A percentile compares a stretch with the other conserved stretches of the same genome.
Conservation (phyloP, 2,329 filamentous ascomycete genomes). For the Calonectria hongkongensis region DNA sequence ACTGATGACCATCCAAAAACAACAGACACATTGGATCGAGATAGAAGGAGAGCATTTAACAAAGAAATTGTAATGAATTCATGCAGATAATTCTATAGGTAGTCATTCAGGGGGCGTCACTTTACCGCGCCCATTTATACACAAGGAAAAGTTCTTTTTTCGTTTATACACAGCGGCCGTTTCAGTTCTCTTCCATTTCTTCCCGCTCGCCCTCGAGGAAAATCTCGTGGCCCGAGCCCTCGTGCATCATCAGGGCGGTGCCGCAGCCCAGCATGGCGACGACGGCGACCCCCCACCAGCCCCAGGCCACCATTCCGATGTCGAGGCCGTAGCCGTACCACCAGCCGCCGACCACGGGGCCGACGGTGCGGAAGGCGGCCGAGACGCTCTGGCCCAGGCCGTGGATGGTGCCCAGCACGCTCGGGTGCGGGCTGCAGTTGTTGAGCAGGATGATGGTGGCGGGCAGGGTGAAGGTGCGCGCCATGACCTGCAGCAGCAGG, state of each 20-base stretch:
- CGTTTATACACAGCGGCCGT: slow-evolving; percentile 21
- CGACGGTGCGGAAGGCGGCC: slow-evolving; percentile 69
- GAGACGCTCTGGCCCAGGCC: slow-evolving; percentile 72
- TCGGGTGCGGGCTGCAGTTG: slow-evolving; percentile 76
- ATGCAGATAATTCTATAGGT: slow-evolving; percentile 5
- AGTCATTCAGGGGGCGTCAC: neutral
- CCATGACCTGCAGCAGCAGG: slow-evolving; percentile 81
- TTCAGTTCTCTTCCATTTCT: slow-evolving; percentile 43
- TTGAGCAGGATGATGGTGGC: slow-evolving; percentile 77
- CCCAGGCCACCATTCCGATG: slow-evolving; percentile 66
- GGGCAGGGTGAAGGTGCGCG: slow-evolving; percentile 80
- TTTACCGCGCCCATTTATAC: slow-evolving; percentile 16
- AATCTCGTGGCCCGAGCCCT: slow-evolving; percentile 79
- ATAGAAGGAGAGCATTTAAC: neutral
- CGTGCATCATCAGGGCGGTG: slow-evolving; percentile 76
- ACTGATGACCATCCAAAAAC: neutral
- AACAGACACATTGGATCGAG: neutral
- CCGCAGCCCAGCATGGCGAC: slow-evolving; percentile 75
- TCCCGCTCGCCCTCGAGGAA: slow-evolving; percentile 69
- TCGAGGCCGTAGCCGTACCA: slow-evolving; percentile 68
- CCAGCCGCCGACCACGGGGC: slow-evolving; percentile 70
- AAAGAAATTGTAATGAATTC: slow-evolving; percentile 6
- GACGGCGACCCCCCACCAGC: slow-evolving; percentile 69
- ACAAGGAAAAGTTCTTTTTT: slow-evolving; percentile 2
- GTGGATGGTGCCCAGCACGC: slow-evolving; percentile 75